Evolutionary conservation across 306 rosid species (phyloP), one percentile per base, ranked within the genome.

Genomic region (Castanospermum australe): DNA sequence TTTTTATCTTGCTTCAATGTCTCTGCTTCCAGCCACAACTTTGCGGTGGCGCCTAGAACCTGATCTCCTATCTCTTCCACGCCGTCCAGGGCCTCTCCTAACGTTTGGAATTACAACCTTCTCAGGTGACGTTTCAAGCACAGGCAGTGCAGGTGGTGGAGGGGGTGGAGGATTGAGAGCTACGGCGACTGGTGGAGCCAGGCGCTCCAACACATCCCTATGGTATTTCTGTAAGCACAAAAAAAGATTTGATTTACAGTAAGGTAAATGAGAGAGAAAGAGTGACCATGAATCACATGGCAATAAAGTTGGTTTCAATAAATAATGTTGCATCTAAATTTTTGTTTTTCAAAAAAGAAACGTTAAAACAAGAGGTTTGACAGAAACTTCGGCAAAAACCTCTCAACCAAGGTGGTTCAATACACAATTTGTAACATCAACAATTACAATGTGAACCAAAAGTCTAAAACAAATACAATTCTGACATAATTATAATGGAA

Each of bases 41-140:
- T 90, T 94, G 11, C 94, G 92, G 90, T 91, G 94, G 36, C 87
- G 92, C 78, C 87, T 86, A 39, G 92, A 84, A 69, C 91, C 66
- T 3, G 88, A 44, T 82, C 90, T 87, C 81, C 85, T 81, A 30
- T 88, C 95, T 87, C 92, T 90, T 70, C 87, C 84, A 1, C 88
- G 93, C 73, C 91, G 86, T 28, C 84, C 80, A 17, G 86, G 80
- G 50, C 76, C 85, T 84, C 73, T 89, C 80, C 88, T 87, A 38
- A 24, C 35, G 2, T 84, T 90, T 70, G 79, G 66, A 45, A 57
- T 72, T 47, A 56, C 77, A 30, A 36, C 51, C 73, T 48, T 83
- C 69, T 81, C 87, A 0, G 83, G 81, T 2, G 25, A 25, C 14
- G 85, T 76, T 65, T 86, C 90, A 6, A 73, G 61, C 38, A 61